These are phyloP conservation scores for Lachnellula suecica DNA, from an alignment of 2,329 filamentous ascomycete species.

Conservation along the genomic window DNA sequence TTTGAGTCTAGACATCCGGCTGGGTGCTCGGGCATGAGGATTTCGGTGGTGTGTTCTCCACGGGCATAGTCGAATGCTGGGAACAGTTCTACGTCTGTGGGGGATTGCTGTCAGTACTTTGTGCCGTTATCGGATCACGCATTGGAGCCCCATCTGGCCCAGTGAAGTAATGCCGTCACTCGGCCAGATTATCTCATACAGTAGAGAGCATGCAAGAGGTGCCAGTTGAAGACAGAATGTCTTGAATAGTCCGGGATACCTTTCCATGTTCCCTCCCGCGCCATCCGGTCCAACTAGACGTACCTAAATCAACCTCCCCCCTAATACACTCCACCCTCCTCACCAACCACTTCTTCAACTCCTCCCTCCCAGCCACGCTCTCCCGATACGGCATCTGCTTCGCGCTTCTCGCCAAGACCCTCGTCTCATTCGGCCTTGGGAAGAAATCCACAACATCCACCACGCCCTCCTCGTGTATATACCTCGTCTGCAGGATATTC, in stretches of 20 bases:
- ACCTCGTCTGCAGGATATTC: slow-evolving; percentile 76
- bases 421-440: slow-evolving; percentile 62
- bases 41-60: slow-evolving; percentile 58
- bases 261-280: too few relatives aligned
- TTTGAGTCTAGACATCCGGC: slow-evolving; percentile 48
- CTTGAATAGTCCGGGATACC: too few relatives aligned
- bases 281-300: neutral
- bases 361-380: slow-evolving; percentile 52
- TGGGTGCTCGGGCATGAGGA: slow-evolving; percentile 45
- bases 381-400: slow-evolving; percentile 55
- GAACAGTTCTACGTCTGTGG: slow-evolving; percentile 64
- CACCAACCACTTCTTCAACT: slow-evolving; percentile 70
- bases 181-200: too few relatives aligned
- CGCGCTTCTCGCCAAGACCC: slow-evolving; percentile 47
- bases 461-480: slow-evolving; percentile 73
- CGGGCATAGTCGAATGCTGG: slow-evolving; percentile 71
- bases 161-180: too few relatives aligned
- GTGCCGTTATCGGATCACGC: slow-evolving; percentile 2
- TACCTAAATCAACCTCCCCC: slow-evolving; percentile 61
- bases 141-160: too few relatives aligned
- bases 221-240: too few relatives aligned
- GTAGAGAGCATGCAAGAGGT: too few relatives aligned
- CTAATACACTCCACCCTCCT: slow-evolving; percentile 72
- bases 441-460: slow-evolving; percentile 76
- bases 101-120: neutral